Evolutionary conservation across 352 stramenopile species (phyloP), one percentile per base, ranked within the genome.

Genomic region (Phytophthora podocarpi): DNA sequence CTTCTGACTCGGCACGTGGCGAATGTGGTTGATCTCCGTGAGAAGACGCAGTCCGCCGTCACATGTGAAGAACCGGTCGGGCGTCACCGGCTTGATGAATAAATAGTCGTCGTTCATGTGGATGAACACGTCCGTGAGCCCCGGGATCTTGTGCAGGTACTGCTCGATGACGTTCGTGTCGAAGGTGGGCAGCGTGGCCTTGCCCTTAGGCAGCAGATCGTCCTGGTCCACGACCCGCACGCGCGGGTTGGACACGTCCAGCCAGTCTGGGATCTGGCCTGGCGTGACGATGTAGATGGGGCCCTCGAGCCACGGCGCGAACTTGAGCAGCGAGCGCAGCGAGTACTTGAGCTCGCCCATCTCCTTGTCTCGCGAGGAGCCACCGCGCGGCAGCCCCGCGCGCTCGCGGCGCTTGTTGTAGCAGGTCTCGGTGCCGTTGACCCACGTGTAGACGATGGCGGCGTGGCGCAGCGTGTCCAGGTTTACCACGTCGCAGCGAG

Each of bases 41-140:
- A 92, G 66, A 31, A 92, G 76, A 5, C 72, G 77, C 31, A 94
- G 39, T 1, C 83, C 85, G 16, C 85, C 85, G 24, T 93, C 83
- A 43, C 85, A 96, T 26, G 87, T 89, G 74, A 96, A 96, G 50
- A 96, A 86, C 21, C 89, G 80, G 34, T 93, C 74, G 12, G 87
- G 87, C 31, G 72, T 74, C 31, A 96, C 75, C 16, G 81, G 81
- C 45, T 91, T 90, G 28, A 88, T 86, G 65, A 96, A 96, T 67
- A 96, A 77, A 71, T 95, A 96, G 73, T 96, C 87, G 69, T 96
- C 87, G 70, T 96, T 96, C 67, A 96, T 83, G 53, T 96, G 87
- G 70, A 96, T 95, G 61, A 91, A 96, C 39, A 91, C 73, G 59
- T 96, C 87, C 27, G 87, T 90, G 39, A 96, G 73, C 0, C 84